These are phyloP conservation scores for Cyclotella choctawhatcheeana DNA, from an alignment of 108 stramenopile species.

Conservation along the genomic window DNA sequence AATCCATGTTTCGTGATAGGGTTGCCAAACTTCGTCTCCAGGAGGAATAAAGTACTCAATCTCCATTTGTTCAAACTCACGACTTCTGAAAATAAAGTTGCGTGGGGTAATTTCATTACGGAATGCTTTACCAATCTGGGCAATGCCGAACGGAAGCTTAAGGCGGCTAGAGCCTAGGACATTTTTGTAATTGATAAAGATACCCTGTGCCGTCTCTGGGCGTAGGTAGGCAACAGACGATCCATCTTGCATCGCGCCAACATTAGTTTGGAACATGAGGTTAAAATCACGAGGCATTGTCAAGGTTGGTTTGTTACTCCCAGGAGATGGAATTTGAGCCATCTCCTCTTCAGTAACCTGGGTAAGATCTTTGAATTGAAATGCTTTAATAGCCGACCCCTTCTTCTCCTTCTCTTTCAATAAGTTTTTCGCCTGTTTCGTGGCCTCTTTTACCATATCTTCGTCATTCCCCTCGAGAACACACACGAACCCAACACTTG, in stretches of 20 bases:
- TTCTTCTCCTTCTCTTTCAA: constrained; percentile 58
- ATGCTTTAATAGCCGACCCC: constrained; percentile 59
- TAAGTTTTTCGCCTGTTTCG: constrained; percentile 68
- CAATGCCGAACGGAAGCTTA: constrained; percentile 95
- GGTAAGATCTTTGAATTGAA: constrained; percentile 79
- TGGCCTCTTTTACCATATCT: constrained; percentile 86
- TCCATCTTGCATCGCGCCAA: constrained; percentile 89
- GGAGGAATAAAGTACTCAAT: constrained; percentile 94
- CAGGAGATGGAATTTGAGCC: constrained; percentile 89
- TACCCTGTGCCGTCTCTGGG: constrained; percentile 99
- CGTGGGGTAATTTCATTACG: constrained; percentile 98
- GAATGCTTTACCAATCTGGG: constrained; percentile 98
- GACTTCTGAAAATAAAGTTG: constrained; percentile 96
- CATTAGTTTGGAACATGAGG: constrained; percentile 96
- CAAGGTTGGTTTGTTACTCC: constrained; percentile 85
- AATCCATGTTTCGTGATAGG: constrained; percentile 88
- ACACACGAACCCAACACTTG: constrained; percentile 81
- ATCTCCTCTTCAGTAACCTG: constrained; percentile 83
- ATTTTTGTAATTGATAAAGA: constrained; percentile 97
- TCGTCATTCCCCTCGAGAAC: constrained; percentile 88
- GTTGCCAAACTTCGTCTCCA: constrained; percentile 87
- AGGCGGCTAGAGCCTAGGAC: constrained; percentile 75
- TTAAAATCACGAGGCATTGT: constrained; percentile 96
- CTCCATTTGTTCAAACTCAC: constrained; percentile 99
- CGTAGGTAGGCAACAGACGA: constrained; percentile 90